Base-by-base conservation (phyloP, 2,329 filamentous ascomycete species). In the Colletotrichum lupini region DNA sequence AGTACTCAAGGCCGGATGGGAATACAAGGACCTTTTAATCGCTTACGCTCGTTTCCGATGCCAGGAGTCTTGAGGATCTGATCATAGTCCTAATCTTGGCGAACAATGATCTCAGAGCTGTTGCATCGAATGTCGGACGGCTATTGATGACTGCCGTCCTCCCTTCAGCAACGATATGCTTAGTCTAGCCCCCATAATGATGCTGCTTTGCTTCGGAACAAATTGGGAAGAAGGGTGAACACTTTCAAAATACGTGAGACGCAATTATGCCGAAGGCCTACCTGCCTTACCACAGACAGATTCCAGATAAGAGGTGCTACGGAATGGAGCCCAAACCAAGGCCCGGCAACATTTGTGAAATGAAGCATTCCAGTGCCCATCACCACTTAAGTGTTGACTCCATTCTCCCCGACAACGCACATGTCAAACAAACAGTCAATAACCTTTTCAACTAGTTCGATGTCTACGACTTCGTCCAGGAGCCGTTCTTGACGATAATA, bases 331-430 rank as follows among this genome's bases (percentile, higher is more conserved):
- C 42, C 24, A 32, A 37, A 7, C 22, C n/a, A 26, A 55, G 9
- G 11, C 14, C 4, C n/a, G n/a, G n/a, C 14, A n/a, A 8, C 16
- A 55, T 32, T 26, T 4, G 26, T 55, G 58, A 55, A 57, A 63
- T 69, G 69, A 72, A 63, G 65, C 69, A 72, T 72, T 72, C 69
- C 69, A 72, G 52, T 52, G 22, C 12, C 42, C 22, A n/a, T 53
- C 53, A 26, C 53, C 16, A 55, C 53, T 63, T 53, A 52, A 57
- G 19, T 61, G 32, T 1, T 4, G 28, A 7, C 7, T 26, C 3
- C 26, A 26, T 30, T 4, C n/a, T 28, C 42, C 69, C 37, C 46
- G 46, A n/a, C 69, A 72, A 72, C 69, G 59, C 65, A 49, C n/a
- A 30, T 60, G 53, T 30, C 49, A 63, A 26, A n/a, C 19, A 59